Evolutionary conservation across 2,329 filamentous ascomycete genomes (phyloP).

Genomic region (Akanthomyces muscarius): DNA sequence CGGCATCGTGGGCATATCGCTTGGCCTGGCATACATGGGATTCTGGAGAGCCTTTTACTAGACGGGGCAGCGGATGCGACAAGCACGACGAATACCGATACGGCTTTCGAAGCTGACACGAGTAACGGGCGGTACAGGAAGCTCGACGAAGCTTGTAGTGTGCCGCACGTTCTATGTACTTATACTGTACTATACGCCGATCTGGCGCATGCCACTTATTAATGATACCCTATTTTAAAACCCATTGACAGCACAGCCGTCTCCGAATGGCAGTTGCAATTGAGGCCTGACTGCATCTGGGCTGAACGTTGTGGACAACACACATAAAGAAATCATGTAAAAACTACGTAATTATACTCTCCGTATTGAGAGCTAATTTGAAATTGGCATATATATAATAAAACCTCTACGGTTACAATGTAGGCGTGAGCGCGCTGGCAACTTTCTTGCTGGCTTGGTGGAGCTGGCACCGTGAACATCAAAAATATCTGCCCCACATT

Average conservation of each 20-base stretch:
- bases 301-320: neutral
- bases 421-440: neutral
- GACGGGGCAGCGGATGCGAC: slow-evolving; percentile 18
- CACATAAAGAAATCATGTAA: too few species aligned
- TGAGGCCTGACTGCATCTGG: neutral
- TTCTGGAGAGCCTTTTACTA: slow-evolving; percentile 63
- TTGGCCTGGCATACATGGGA: slow-evolving; percentile 65
- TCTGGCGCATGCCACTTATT: neutral
- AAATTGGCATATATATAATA: neutral
- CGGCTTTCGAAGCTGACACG: neutral
- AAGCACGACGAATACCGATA: neutral
- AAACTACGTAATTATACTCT: neutral
- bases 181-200: slow-evolving; percentile 8
- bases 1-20: slow-evolving; percentile 64
- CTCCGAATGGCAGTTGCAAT: neutral
- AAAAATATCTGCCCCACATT: slow-evolving; percentile 13
- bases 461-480: neutral
- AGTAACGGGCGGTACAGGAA: neutral
- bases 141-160: neutral
- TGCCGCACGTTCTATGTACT: neutral
- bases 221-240: slow-evolving; percentile 13
- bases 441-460: slow-evolving; percentile 1
- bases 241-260: neutral
- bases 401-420: neutral
- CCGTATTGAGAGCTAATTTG: neutral